These are phyloP conservation scores for Neofusicoccum ribis DNA, from an alignment of 2,329 filamentous ascomycete species.

Conservation along the genomic window DNA sequence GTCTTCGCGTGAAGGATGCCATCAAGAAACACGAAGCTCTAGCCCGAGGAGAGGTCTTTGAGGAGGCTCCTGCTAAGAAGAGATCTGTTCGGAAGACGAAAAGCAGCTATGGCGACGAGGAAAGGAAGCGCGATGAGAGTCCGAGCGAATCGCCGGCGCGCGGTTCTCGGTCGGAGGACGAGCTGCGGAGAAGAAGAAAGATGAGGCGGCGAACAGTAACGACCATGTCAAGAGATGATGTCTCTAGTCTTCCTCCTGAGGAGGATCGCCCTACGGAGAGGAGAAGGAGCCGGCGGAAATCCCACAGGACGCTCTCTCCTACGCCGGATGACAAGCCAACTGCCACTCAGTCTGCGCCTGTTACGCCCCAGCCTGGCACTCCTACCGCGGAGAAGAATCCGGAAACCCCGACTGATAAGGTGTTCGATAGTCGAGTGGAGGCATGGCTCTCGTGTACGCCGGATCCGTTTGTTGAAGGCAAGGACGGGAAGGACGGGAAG, in stretches of 20 bases:
- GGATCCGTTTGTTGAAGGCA: slow-evolving; percentile 54
- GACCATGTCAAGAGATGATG: background rate
- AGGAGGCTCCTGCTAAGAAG: slow-evolving; percentile 6
- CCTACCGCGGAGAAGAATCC: slow-evolving; percentile 24
- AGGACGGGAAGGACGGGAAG: background rate
- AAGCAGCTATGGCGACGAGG: slow-evolving; percentile 9
- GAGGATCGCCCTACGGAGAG: background rate
- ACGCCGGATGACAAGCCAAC: background rate
- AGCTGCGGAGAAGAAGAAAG: slow-evolving; percentile 29
- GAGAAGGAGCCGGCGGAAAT: slow-evolving; percentile 6
- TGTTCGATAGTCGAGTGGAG: slow-evolving; percentile 57
- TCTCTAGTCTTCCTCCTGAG: background rate
- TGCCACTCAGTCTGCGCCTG: slow-evolving; percentile 20
- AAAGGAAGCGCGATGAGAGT: background rate
- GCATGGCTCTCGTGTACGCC: slow-evolving; percentile 61
- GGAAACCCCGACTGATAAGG: slow-evolving; percentile 42
- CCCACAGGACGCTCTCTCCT: slow-evolving; percentile 9
- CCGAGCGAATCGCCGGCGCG: background rate
- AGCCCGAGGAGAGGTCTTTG: background rate
- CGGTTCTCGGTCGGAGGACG: slow-evolving; percentile 14
- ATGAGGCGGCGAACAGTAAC: slow-evolving; percentile 12
- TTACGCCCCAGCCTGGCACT: background rate
- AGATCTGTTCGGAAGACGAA: slow-evolving; percentile 16
- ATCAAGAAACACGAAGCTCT: slow-evolving; percentile 5
- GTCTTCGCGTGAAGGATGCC: slow-evolving; percentile 3